Base-by-base conservation (phyloP, 2,329 filamentous ascomycete genomes). In the Penicillium sclerotiorum region DNA sequence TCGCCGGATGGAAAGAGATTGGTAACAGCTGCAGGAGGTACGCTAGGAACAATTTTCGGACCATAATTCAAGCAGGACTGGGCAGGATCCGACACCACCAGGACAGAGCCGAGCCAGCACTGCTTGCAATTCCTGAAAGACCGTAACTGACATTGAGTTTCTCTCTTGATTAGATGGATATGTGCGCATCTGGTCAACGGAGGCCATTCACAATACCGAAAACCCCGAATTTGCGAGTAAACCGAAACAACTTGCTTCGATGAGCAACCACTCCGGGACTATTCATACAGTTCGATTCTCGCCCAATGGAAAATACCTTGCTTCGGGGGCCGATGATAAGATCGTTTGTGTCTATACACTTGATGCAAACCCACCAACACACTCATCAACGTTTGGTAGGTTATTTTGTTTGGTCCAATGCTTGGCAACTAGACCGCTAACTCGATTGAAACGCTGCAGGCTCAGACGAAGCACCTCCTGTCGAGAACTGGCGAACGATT, bases 251-350 rank as follows among this genome's bases (percentile, higher is more conserved):
- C 84, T 99, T 64, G 95, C 93, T 61, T 93, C 95, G 65, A 94
- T 99, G 84, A 97, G 91, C 82, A 92, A 97, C 68, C 94, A 99
- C 72, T 92, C 95, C 3, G 94, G 93, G 60, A 97, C 93, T 15
- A 96, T 97, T 56, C 93, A 96, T 73, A 91, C 93, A 0, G 94
- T 99, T 56, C 89, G 95, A 60, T 99, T 97, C 77, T 97, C 94
- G 8, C 88, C 90, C 22, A 96, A 95, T 67, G 90, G 91, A 49
- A 90, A 90, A 68, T 99, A 96, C 69, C 83, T 99, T 45, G 95
- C 95, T 27, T 97, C 93, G 9, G 94, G 94, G 50, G 95, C 95
- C 63, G 94, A 99, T 73, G 94, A 99, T 77, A 96, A 96, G 79
- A 93, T 99, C 67, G 95, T 99, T 58, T 96, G 94, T 73, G 90